Evolutionary conservation across 768 basidiomycete genomes (phyloP), one percentile per base, ranked within the genome.

Genomic region (Boletellus sp.): DNA sequence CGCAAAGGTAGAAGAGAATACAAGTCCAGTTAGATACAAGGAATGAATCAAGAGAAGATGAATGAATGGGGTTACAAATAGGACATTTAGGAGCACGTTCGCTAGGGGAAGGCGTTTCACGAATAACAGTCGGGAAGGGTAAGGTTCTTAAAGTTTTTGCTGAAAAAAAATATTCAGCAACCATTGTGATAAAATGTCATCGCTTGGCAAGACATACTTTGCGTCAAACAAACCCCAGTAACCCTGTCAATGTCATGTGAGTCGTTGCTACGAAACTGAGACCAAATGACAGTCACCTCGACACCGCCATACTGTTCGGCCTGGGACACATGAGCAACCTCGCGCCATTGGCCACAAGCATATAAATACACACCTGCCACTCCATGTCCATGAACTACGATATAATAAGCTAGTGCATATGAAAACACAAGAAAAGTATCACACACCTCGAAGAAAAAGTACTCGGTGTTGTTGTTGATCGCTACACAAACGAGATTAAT

Each of bases 361-460:
- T 23, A 42, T 28, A 20, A 12, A 13, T 56, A 55, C 76, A 59
- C 56, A 78, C 81, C 75, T 93, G 91, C 91, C 90, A 94, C 28
- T 73, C 68, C 66, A 93, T 88, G 61, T 94, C 91, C 53, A 79
- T 82, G 63, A 74, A 83, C 78, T 90, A 44, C 17, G 10, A 20
- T 4, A 22, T 20, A 4, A 12, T 55, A 47, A 52, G 34, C 3
- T 17, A n/a, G 28, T 3, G 36, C 53, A 38, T 17, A 56, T 45
- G 51, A 31, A 19, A 19, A 32, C 26, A 17, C 24, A 33, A 23
- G 19, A 32, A 34, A 23, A 36, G 45, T 31, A n/a, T 20, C 42
- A 55, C 66, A 7, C 16, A 80, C 80, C 75, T 88, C 88, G 52
- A 92, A 91, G 74, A 80, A 94, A 78, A 93, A 96, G 71, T 95